These are phyloP conservation scores for Leccinum ochraceum DNA, from an alignment of 768 basidiomycete species.

Conservation along the genomic window DNA sequence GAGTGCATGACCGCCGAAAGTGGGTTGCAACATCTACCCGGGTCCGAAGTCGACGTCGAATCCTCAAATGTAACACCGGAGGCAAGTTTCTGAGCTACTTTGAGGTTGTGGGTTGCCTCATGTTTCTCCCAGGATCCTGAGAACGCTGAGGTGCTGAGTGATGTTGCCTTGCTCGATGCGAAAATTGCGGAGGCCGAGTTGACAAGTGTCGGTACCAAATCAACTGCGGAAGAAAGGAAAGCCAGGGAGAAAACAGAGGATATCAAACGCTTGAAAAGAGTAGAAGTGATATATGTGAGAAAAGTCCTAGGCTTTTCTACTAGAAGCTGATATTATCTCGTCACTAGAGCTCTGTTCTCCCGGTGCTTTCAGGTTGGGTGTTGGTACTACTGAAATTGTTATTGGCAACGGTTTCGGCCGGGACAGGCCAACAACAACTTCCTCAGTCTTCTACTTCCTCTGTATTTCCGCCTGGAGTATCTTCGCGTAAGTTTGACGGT, in stretches of 20 bases:
- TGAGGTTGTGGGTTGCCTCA: constrained; percentile 2
- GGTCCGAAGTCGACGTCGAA: constrained; percentile 57
- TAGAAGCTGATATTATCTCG: constrained; percentile 2
- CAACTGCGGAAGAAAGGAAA: constrained; percentile 54
- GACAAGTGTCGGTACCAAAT: constrained; percentile 51
- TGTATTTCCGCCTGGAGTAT: constrained; percentile 69
- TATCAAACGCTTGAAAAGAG: constrained; percentile 81
- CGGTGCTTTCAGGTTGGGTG: constrained; percentile 86
- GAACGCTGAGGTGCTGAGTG: constrained; percentile 63
- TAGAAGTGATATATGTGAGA: constrained; percentile 94
- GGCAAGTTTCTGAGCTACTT: constrained; percentile 29
- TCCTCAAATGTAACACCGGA: constrained; percentile 48
- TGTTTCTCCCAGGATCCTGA: constrained; percentile 51
- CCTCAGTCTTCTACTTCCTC: constrained; percentile 70
- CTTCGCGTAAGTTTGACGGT: constrained; percentile 52
- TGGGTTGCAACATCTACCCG: constrained; percentile 80
- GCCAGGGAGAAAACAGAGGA: constrained; percentile 74
- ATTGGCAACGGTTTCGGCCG: constrained; percentile 89
- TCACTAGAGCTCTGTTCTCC: constrained; percentile 75
- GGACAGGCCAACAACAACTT: constrained; percentile 51
- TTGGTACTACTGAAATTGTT: constrained; percentile 91
- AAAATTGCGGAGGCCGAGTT: constrained; percentile 69
- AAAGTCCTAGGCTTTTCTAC: not conserved
- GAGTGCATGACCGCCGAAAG: constrained; percentile 95
- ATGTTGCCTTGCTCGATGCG: constrained; percentile 69